Percentiles rank a stretch among this genome's conserved stretches.
Evolutionary conservation across 345 rosid genomes (phyloP).

Genomic region (Ricinus communis): DNA sequence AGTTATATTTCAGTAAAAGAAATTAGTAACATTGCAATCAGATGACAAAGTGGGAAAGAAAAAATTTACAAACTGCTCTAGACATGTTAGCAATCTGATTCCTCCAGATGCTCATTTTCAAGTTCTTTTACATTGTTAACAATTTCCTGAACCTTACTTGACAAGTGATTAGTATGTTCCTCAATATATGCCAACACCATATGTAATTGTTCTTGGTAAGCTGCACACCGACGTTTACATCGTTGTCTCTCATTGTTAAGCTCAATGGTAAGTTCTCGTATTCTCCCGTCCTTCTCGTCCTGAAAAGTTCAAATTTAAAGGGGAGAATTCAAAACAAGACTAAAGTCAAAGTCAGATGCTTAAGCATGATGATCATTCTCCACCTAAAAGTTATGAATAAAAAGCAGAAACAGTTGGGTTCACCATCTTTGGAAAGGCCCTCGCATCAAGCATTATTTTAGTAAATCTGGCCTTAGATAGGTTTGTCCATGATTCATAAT

Average conservation of each 20-base stretch:
- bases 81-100: slow-evolving; percentile 26
- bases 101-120: slow-evolving; percentile 34
- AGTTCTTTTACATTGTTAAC: slow-evolving; percentile 42
- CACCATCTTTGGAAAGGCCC: no score
- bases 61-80: slow-evolving; percentile 18
- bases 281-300: slow-evolving; percentile 52
- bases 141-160: slow-evolving; percentile 38
- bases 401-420: neutral
- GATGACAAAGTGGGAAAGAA: neutral
- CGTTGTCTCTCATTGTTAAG: slow-evolving; percentile 47
- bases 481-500: neutral
- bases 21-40: neutral
- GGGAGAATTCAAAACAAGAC: neutral
- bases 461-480: no score
- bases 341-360: neutral
- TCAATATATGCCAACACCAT: slow-evolving; percentile 37
- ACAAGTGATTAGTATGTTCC: slow-evolving; percentile 46
- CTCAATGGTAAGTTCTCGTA: slow-evolving; percentile 43
- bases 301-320: slow-evolving; percentile 13
- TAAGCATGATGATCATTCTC: neutral
- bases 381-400: neutral
- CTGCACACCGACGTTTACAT: slow-evolving; percentile 42
- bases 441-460: no score
- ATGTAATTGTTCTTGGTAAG: slow-evolving; percentile 38
- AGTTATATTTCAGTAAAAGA: neutral